Percentiles rank a stretch among this genome's conserved stretches.
Conservation (phyloP, 2,329 filamentous ascomycete species). For the Paecilomyces fulvus region DNA sequence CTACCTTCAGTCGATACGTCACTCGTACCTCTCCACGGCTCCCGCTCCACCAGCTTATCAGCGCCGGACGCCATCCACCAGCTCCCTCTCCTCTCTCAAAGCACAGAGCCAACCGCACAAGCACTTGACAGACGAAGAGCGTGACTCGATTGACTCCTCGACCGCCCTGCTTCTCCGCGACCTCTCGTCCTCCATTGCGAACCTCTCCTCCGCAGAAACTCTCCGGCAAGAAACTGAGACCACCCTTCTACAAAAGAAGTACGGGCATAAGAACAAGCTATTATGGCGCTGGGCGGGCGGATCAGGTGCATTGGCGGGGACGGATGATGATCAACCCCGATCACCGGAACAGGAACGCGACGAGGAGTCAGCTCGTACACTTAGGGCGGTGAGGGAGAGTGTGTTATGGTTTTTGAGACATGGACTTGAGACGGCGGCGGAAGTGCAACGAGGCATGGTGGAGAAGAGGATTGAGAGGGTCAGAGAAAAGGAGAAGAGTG, state of each 20-base stretch:
- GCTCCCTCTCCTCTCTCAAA: conserved; percentile 28
- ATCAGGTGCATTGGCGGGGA: conserved; percentile 35
- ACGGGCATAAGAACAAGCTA: conserved; percentile 44
- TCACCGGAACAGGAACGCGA: conserved; percentile 61
- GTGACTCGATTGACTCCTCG: conserved; percentile 78
- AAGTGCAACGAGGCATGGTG: conserved; percentile 84
- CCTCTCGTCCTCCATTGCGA: conserved; percentile 71
- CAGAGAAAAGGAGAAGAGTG: conserved; percentile 80
- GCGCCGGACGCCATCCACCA: conserved; percentile 26
- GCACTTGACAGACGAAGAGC: conserved; percentile 68
- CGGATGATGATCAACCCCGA: conserved; percentile 41
- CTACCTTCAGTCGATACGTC: conserved; percentile 75
- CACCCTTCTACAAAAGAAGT: conserved; percentile 64
- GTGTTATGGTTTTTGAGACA: conserved; percentile 75
- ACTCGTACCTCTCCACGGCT: conserved; percentile 81
- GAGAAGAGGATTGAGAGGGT: conserved; percentile 77
- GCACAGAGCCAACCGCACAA: conserved; percentile 37
- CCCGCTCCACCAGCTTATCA: conserved; percentile 49
- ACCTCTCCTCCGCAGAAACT: conserved; percentile 72
- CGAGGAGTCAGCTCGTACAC: conserved; percentile 59
- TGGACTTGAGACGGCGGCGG: conserved; percentile 65
- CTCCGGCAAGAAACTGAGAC: conserved; percentile 68
- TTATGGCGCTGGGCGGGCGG: conserved; percentile 61
- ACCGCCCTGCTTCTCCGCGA: conserved; percentile 79
- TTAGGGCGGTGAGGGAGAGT: conserved; percentile 67